Base-by-base conservation (phyloP, 73 alveolate genomes). In the Halteria grandinella region DNA sequence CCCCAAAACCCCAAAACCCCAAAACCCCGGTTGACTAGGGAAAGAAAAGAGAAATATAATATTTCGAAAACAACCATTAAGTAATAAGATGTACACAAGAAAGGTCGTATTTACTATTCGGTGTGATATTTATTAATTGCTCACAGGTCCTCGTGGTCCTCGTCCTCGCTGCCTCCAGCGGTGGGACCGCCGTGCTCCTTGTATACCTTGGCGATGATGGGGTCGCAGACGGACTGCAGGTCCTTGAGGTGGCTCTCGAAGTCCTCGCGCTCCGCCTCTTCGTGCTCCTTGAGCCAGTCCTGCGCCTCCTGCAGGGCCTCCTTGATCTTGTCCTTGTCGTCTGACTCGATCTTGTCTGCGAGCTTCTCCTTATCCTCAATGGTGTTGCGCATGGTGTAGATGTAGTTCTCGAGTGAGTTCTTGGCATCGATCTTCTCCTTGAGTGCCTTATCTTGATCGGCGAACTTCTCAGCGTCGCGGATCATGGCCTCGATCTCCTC, bases 381-480 rank as follows among this genome's bases (percentile, higher is more conserved):
- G 21, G 97, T 87, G 82, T 94, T 95, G 45, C 89, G 86, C 97
- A 95, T 94, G 25, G 97, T 75, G 79, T 95, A 91, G 75, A 88
- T 55, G 76, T 95, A 95, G 85, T 84, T 86, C 76, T 95, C 99
- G 20, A 95, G 90, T 0, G 98, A 90, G 79, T 95, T 95, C 89
- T 87, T 95, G 54, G 98, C 95, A 70, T 94, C 99, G 55, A 95
- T 95, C 85, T 71, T 93, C 75, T 95, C 98, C 73, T 93, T 95
- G 60, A 93, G 90, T 21, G 74, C 79, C 55, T 95, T 94, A 85
- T 95, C 99, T 85, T 95, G 93, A 53, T 91, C 99, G 55, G 96
- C 97, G 77, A 88, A 95, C 40, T 91, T 90, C 83, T 95, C 97
- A 40, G 98, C 99, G 44, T 94, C 98, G 63, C 73, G 80, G 43